These are phyloP conservation scores for Plenodomus tracheiphilus DNA, from an alignment of 2,329 filamentous ascomycete species.

Conservation along the genomic window DNA sequence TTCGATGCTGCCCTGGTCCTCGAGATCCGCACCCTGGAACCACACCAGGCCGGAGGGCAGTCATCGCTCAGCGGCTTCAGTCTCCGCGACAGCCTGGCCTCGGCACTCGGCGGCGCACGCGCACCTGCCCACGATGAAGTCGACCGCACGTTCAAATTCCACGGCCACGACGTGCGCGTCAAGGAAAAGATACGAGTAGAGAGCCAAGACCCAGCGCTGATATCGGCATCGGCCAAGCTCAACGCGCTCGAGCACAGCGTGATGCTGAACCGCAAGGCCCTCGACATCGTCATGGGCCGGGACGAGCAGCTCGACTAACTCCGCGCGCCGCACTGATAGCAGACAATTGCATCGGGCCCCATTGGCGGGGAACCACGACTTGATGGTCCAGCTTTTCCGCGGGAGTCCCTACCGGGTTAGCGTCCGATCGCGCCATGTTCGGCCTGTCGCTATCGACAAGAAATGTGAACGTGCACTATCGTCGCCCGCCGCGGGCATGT, in stretches of 20 bases:
- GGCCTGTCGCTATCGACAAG: conserved; percentile 39
- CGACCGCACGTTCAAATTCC: conserved; percentile 72
- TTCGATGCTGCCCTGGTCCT: conserved; percentile 61
- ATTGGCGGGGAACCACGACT: conserved; percentile 11
- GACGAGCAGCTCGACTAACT: conserved; percentile 45
- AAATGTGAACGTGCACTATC: conserved; percentile 23
- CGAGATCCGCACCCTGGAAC: conserved; percentile 71
- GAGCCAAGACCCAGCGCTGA: conserved; percentile 82
- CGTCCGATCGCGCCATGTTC: conserved; percentile 23
- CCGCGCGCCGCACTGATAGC: conserved; percentile 12
- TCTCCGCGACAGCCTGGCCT: conserved; percentile 59
- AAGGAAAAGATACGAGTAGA: conserved; percentile 89
- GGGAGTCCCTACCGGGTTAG: conserved; percentile 23
- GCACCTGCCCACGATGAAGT: conserved; percentile 63
- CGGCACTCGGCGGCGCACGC: conserved; percentile 49
- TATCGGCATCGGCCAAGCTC: conserved; percentile 82
- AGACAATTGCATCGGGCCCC: conserved; percentile 10
- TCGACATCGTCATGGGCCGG: conserved; percentile 77
- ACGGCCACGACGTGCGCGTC: conserved; percentile 75
- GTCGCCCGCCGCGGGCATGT: conserved; percentile 14
- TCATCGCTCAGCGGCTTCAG: conserved; percentile 51
- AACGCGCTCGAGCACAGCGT: conserved; percentile 76
- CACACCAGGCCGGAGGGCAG: conserved; percentile 33
- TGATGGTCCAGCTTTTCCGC: conserved; percentile 20
- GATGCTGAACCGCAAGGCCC: conserved; percentile 67